Conservation (phyloP, 768 basidiomycete genomes). For the Baorangia bicolor region DNA sequence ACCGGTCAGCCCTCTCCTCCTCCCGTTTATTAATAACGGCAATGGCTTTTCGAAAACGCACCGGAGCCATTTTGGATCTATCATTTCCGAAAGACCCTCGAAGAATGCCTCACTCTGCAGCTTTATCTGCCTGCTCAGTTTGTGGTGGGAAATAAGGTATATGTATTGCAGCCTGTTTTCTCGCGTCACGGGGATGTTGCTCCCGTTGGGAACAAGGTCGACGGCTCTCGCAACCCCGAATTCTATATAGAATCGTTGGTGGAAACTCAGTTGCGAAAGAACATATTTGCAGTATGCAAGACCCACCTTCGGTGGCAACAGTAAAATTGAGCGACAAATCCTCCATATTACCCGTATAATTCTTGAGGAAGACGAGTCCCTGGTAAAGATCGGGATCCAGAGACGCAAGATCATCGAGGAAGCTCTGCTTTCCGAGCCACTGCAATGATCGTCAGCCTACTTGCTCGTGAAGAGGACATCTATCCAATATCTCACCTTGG, state of each 20-base stretch:
- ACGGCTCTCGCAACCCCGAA: constrained; percentile 75
- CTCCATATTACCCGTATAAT: constrained; percentile 82
- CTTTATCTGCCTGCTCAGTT: constrained; percentile 86
- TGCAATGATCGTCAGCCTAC: constrained; percentile 26
- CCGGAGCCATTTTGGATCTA: constrained; percentile 87
- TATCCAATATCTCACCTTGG: constrained; percentile 53
- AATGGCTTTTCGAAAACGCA: constrained; percentile 25
- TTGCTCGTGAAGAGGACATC: neutral
- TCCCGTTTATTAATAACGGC: neutral
- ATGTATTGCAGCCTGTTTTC: constrained; percentile 92
- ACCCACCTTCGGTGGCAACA: constrained; percentile 77
- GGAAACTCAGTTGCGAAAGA: neutral
- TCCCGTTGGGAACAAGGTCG: constrained; percentile 80
- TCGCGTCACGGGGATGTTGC: constrained; percentile 78
- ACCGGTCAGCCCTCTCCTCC: constrained; percentile 6
- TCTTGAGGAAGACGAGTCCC: constrained; percentile 90
- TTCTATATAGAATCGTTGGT: constrained; percentile 45
- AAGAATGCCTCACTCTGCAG: constrained; percentile 85
- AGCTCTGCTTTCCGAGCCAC: constrained; percentile 93
- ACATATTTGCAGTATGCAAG: neutral
- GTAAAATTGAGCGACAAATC: constrained; percentile 91
- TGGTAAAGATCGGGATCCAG: constrained; percentile 91
- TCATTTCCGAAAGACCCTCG: constrained; percentile 88
- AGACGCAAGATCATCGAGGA: constrained; percentile 89
- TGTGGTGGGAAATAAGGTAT: constrained; percentile 83